Base-by-base conservation (phyloP, 2,329 filamentous ascomycete species). In the Botryotinia calthae region DNA sequence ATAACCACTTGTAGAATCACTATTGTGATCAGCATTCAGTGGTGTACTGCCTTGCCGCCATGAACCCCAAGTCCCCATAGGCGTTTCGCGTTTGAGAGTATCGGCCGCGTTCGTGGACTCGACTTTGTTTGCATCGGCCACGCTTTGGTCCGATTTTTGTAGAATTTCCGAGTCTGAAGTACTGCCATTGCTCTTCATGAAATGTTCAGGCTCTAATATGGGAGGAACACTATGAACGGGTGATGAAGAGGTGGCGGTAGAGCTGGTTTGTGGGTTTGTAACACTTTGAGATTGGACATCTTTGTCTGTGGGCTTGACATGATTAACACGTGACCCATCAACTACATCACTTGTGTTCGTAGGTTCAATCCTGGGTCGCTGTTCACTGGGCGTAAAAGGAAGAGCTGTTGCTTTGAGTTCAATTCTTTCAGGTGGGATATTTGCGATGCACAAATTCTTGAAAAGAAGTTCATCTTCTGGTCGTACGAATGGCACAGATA, bases 401-500 rank as follows among this genome's bases (percentile, higher is more conserved):
- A 76, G 65, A 25, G 79, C 79, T 42, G 79, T 80, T 31, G 79
- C 79, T 73, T 91, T 91, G 42, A 91, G 82, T 75, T 87, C 89
- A 14, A 86, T 85, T 79, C 85, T 89, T 74, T 87, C 87, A 0
- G 86, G 85, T 14, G 84, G 74, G n/a, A 86, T 75, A 73, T 86
- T 87, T 59, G 86, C 85, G 2, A 92, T 94, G 78, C 85, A 89
- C 66, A 98, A 86, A 77, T 90, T 88, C 78, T 92, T 96, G 84
- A 97, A 98, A 0, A 89, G 83, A 5, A 85, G 86, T 72, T 97
- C 94, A 78, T 97, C 91, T 81, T 98, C 96, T 0, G 96, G 96
- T 42, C 96, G 90, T 58, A 97, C 94, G 76, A 99, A 92, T 2
- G 96, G 96, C 48, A 99, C 91, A 25, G 93, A 94, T 20, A 98